Percentiles rank a stretch among this genome's conserved stretches.
These are phyloP conservation scores for Bryoerythrophyllum caledonicum DNA, from an alignment of 225 moss, liverwort and hornwort species.

Conservation along the genomic window DNA sequence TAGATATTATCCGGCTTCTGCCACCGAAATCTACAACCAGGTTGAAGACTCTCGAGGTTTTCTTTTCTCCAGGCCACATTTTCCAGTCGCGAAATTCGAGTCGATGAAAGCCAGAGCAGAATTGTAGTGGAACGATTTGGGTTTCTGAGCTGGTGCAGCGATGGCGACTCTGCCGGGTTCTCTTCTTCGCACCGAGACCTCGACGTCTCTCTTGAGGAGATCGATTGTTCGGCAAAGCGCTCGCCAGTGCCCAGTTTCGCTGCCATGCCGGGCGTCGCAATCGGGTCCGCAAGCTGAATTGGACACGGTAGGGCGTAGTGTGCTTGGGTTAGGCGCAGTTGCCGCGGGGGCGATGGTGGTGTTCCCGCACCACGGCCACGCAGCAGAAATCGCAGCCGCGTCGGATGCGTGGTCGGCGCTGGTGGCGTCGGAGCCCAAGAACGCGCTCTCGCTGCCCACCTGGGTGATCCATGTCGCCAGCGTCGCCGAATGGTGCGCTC, in stretches of 20 bases:
- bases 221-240: neutral
- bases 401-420: slow-evolving; percentile 55
- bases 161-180: slow-evolving; percentile 40
- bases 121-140: neutral
- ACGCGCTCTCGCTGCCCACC: slow-evolving; percentile 90
- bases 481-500: slow-evolving; percentile 82
- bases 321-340: slow-evolving; percentile 44
- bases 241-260: neutral
- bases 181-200: slow-evolving; percentile 2
- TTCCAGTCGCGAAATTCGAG: too few species aligned
- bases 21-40: neutral
- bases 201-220: neutral
- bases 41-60: neutral
- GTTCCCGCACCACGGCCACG: slow-evolving; percentile 44
- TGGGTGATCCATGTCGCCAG: slow-evolving; percentile 98
- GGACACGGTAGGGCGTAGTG: neutral
- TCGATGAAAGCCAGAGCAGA: too few species aligned
- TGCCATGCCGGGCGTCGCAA: neutral
- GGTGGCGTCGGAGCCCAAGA: slow-evolving; percentile 75
- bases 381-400: slow-evolving; percentile 31
- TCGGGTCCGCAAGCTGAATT: slow-evolving; percentile 1
- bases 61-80: too few species aligned
- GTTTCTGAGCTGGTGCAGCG: slow-evolving; percentile 18
- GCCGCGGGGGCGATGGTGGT: slow-evolving; percentile 39
- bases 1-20: neutral